Evolutionary conservation across 2,329 filamentous ascomycete genomes (phyloP), one percentile per base, ranked within the genome.

Genomic region (Paraconiothyrium brasiliense): DNA sequence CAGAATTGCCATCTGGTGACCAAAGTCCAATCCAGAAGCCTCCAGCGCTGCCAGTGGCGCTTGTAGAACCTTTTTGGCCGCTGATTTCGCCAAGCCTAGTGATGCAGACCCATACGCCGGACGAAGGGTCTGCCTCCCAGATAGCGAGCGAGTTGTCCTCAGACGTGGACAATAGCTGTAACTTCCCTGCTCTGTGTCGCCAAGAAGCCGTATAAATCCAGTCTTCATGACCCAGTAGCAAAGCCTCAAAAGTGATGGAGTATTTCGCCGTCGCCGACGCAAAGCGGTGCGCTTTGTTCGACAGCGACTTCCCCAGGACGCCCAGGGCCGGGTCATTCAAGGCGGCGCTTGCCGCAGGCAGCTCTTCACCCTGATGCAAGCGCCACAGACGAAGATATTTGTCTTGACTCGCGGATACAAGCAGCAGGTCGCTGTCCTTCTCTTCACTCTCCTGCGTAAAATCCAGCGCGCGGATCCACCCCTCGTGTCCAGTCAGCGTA

Each of bases 1-100:
- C 90, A 1, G 88, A 88, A 16, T 83, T 82, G 9, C 92, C 92
- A 66, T 90, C 84, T 3, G 93, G 92, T 6, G 92, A 91, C 95
- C 95, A 99, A 0, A 98, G 84, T 0, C 94, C 94, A 13, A 92
- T 93, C 94, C 95, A 99, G 77, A 98, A 97, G 0, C 95, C 95
- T 64, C 95, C 95, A 1, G 93, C 93, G 76, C 94, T 97, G 50
- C 95, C 95, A 0, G 95, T 99, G 0, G 95, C 95, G 3, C 94
- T 97, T 0, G 95, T 98, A 0, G 95, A 95, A 9, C 95, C 95
- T 76, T 99, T 98, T 73, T 97, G 92, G 16, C 91, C 87, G 77
- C 93, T 97, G 59, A 98, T 96, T 78, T 98, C 95, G 48, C 95
- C 95, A 43, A 99, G 86, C 62, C 95, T 86, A 14, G 92, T 91